Percentiles rank a stretch among this genome's conserved stretches.
Evolutionary conservation across 441 rosid genomes (phyloP).

Genomic region (Pelargonium citronellum): DNA sequence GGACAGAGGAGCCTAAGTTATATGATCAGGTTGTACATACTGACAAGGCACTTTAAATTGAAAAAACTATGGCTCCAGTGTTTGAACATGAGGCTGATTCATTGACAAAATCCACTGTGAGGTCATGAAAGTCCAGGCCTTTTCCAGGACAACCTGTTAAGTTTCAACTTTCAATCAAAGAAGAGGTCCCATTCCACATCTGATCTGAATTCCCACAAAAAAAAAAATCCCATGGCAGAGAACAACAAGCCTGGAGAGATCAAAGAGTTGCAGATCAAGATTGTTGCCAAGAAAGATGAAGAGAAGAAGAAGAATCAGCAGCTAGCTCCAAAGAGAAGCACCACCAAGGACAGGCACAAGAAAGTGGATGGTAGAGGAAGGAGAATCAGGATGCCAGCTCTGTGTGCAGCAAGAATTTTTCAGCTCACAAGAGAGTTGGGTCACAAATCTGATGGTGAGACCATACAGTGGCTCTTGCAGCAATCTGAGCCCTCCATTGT

Average conservation of each 20-base stretch:
- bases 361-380: constrained; percentile 46
- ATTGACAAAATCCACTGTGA: constrained; percentile 23
- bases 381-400: constrained; percentile 43
- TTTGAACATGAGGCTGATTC: constrained; percentile 32
- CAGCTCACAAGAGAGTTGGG: constrained; percentile 44
- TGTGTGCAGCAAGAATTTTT: constrained; percentile 44
- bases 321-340: constrained; percentile 35
- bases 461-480: constrained; percentile 41
- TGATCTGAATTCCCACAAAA: constrained; percentile 1
- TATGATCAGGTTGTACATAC: constrained; percentile 10
- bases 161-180: constrained; percentile 13
- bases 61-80: constrained; percentile 34
- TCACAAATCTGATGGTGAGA: constrained; percentile 30
- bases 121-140: constrained; percentile 24
- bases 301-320: constrained; percentile 22
- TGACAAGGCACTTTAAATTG: constrained; percentile 37
- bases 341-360: constrained; percentile 43
- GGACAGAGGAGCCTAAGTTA: constrained; percentile 11
- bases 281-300: constrained; percentile 26
- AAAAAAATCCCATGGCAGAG: constrained; percentile 31
- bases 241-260: constrained; percentile 25
- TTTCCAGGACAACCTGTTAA: constrained; percentile 19
- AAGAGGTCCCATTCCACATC: constrained; percentile 10
- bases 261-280: constrained; percentile 28
- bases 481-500: constrained; percentile 40